Conservation (phyloP, 495 filamentous ascomycete species). For the Cetradonia linearis region DNA sequence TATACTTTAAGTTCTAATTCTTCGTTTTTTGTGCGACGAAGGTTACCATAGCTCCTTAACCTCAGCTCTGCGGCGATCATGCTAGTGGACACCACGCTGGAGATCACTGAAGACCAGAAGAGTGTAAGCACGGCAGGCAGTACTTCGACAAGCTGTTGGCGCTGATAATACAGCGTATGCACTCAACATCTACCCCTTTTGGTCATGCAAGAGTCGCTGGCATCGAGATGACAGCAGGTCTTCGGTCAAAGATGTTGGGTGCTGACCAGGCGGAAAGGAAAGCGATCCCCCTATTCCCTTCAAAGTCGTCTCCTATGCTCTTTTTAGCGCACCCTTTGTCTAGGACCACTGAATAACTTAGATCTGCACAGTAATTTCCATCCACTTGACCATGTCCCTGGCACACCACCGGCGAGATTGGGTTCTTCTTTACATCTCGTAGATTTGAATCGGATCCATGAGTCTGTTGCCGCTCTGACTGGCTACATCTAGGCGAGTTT, state of each 20-base stretch:
- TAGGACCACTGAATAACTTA: neutral
- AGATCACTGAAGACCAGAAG: neutral
- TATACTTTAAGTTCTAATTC: neutral
- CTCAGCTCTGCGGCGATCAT: neutral
- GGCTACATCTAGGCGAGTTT: neutral
- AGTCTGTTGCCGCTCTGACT: neutral
- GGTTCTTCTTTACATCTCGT: neutral
- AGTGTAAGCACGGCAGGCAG: neutral
- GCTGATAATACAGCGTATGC: neutral
- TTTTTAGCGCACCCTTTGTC: neutral
- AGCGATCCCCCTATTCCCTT: neutral
- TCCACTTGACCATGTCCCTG: neutral
- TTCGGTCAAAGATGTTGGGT: conserved; percentile 10
- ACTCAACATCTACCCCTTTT: neutral
- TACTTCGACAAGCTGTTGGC: neutral
- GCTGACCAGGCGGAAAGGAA: conserved; percentile 7
- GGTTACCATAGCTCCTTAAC: too few species aligned
- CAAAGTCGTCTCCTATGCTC: neutral
- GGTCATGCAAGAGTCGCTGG: neutral
- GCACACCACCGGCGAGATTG: neutral
- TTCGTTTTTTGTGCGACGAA: too few species aligned
- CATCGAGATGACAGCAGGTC: neutral
- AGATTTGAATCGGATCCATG: neutral
- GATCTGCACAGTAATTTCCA: neutral
- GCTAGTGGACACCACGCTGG: neutral